Conservation (phyloP, 805 yeast genomes). For the Ogataea henricii region DNA sequence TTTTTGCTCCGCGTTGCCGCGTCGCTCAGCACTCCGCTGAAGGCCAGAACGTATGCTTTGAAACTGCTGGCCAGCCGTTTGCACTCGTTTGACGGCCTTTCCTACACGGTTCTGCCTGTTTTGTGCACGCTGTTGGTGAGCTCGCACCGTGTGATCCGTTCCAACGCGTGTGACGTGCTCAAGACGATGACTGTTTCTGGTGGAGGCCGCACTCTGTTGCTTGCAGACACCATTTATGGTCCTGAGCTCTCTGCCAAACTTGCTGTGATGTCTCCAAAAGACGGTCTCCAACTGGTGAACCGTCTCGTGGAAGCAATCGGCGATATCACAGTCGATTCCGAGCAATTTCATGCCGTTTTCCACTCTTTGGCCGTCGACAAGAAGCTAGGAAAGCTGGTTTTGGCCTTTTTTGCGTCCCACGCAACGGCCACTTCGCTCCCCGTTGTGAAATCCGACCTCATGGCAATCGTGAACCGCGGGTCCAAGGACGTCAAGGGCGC, state of each 20-base stretch:
- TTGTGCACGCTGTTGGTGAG: slow-evolving; percentile 57
- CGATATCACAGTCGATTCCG: slow-evolving; percentile 52
- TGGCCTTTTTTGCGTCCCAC: slow-evolving; percentile 72
- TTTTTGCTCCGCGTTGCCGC: slow-evolving; percentile 59
- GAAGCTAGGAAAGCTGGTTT: slow-evolving; percentile 54
- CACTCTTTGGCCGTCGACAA: slow-evolving; percentile 46
- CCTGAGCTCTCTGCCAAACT: slow-evolving; percentile 42
- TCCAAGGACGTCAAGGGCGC: slow-evolving; percentile 42
- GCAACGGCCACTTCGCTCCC: slow-evolving; percentile 55
- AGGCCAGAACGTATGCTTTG: slow-evolving; percentile 54
- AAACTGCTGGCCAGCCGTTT: slow-evolving; percentile 40
- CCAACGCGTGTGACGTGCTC: slow-evolving; percentile 41
- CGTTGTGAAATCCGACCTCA: slow-evolving; percentile 53
- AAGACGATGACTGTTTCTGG: slow-evolving; percentile 29
- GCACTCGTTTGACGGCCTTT: slow-evolving; percentile 38
- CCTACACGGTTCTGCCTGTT: slow-evolving; percentile 61
- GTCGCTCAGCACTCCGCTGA: slow-evolving; percentile 59
- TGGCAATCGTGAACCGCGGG: slow-evolving; percentile 46
- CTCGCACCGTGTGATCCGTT: slow-evolving; percentile 51
- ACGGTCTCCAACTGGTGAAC: slow-evolving; percentile 49
- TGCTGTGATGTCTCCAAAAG: slow-evolving; percentile 65
- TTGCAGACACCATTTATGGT: slow-evolving; percentile 63
- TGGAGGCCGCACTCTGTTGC: slow-evolving; percentile 36
- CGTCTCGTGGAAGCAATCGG: slow-evolving; percentile 39
- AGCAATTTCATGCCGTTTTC: slow-evolving; percentile 44